Conservation (phyloP, 2,329 filamentous ascomycete species). For the Chaetomiaceae sp. region DNA sequence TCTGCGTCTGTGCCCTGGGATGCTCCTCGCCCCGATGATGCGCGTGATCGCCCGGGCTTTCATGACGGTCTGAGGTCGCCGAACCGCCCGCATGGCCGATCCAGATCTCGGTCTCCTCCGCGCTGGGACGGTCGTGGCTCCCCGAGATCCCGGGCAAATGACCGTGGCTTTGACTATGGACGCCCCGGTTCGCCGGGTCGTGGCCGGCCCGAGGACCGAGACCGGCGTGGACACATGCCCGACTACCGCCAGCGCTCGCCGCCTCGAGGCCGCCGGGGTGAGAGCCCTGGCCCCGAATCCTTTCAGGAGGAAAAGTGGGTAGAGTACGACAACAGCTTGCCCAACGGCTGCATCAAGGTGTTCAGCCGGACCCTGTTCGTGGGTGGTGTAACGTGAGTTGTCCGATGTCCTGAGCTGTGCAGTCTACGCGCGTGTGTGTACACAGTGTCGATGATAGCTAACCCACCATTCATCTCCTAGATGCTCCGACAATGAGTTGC, state of each 20-base stretch:
- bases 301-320: constrained; percentile 59
- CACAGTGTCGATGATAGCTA: not conserved
- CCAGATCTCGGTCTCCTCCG: constrained; percentile 73
- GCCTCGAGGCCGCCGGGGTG: constrained; percentile 62
- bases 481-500: constrained; percentile 73
- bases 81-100: constrained; percentile 54
- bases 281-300: constrained; percentile 42
- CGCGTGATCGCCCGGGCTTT: constrained; percentile 51
- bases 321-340: constrained; percentile 69
- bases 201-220: constrained; percentile 45
- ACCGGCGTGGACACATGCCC: constrained; percentile 48
- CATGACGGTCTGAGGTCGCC: constrained; percentile 59
- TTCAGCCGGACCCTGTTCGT: constrained; percentile 93
- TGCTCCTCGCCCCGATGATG: constrained; percentile 34
- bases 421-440: too few relatives aligned
- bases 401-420: too few relatives aligned
- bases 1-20: constrained; percentile 32
- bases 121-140: constrained; percentile 62
- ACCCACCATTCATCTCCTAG: constrained; percentile 32
- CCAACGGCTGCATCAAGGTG: constrained; percentile 78
- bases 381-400: constrained; percentile 82
- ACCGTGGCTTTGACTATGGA: constrained; percentile 68
- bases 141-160: constrained; percentile 53
- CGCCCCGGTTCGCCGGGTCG: constrained; percentile 57
- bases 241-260: constrained; percentile 90